Base-by-base conservation (phyloP, 2,329 filamentous ascomycete species). In the Fusarium multiceps region DNA sequence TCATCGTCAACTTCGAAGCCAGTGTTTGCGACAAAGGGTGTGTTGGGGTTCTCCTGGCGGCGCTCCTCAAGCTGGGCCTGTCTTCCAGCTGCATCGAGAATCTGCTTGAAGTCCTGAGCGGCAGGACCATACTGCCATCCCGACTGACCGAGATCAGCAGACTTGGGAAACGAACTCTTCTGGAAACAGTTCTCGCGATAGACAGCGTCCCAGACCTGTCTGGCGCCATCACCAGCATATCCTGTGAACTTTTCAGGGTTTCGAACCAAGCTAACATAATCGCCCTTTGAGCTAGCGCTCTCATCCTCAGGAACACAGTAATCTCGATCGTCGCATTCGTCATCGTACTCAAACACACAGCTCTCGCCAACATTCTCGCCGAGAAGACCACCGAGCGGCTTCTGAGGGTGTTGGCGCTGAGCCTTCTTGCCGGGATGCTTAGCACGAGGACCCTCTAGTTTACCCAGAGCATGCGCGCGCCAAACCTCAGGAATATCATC, bases 301-400 rank as follows among this genome's bases (percentile, higher is more conserved):
- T 98, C 94, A 77, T 99, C 96, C 75, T 99, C 96, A 1, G 94
- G 93, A 7, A 98, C 89, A 81, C 96, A 99, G 80, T 98, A 99
- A 79, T 99, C 96, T 71, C 96, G 89, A 72, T 98, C 92, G 82
- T 98, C 95, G 80, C 94, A 97, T 80, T 98, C 95, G 76, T 98
- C 95, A 76, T 98, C 95, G 77, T 97, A 97, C 82, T 99, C 96
- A 20, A 98, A 91, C 47, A 99, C 94, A 78, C 96, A 99, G 79
- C 93, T 97, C 83, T 99, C 96, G 55, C 93, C 94, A 0, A 98
- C 95, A 59, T 91, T 84, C 54, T 94, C 93, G 48, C 96, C 96
- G 11, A 99, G 82, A 74, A 90, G 87, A 18, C 95, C 95, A 73
- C 93, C 89, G 9, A 98, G 83, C 21, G 96, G 96, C 59, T 88